Evolutionary conservation across 352 stramenopile genomes (phyloP), one percentile per base, ranked within the genome.

Genomic region (Globisporangium camurandrum): DNA sequence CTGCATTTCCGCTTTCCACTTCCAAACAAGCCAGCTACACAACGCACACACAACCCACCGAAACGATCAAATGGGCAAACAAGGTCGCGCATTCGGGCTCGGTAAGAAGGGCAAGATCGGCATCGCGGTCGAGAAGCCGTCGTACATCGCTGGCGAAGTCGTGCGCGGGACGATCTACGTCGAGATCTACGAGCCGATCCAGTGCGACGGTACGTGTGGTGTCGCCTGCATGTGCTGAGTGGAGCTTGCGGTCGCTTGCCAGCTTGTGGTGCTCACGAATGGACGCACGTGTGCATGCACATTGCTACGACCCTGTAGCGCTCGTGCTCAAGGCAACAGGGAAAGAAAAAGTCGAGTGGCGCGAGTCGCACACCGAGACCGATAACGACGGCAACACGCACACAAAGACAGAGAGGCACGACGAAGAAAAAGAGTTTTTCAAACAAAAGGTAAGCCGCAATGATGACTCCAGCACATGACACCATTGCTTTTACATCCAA

Each of bases 261-360:
- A 17, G 33, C 0, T 14, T 41, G 36, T 41, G 14, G 5, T n/a
- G n/a, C 41, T 34, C 14, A 30, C 28, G 9, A 17, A 1, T 33
- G 5, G 7, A 11, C 2, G 4, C 11, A 28, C 19, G 8, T 22
- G 36, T 23, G 1, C 20, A 49, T 36, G 14, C 20, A 19, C 40
- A 6, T 14, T 48, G 20, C 19, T n/a, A n/a, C n/a, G n/a, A n/a
- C 42, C 33, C 17, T 20, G 16, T 55, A 88, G 77, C 74, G 23
- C 51, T 88, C 30, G 65, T 86, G 31, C 61, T 88, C 28, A 84
- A 83, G 54, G 72, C 71, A 4, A 62, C 57, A 5, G 77, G 77
- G 12, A 86, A 86, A 52, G 77, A 88, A 53, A 82, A 83, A 42
- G 61, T 85, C 22, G 65, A 71, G 47, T 84, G 71, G 59, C 67